Conservation (phyloP, 495 filamentous ascomycete species). For the Neurospora sp. region DNA sequence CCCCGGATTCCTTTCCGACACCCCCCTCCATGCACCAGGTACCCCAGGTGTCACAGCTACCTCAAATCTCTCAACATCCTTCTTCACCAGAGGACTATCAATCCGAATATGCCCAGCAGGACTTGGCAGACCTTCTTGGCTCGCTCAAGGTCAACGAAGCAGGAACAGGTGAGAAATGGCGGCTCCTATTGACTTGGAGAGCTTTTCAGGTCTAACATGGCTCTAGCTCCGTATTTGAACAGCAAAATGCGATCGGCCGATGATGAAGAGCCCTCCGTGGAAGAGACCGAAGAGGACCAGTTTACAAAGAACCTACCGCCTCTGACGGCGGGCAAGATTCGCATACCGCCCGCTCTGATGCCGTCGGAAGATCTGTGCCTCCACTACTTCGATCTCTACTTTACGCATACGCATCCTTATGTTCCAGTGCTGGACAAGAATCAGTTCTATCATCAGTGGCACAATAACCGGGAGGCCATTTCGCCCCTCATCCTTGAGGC, state of each 20-base stretch:
- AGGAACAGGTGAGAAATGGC: slow-evolving; percentile 64
- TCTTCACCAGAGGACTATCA: slow-evolving; percentile 43
- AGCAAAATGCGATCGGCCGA: slow-evolving; percentile 49
- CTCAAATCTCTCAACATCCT: slow-evolving; percentile 23
- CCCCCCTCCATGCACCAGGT: slow-evolving; percentile 37
- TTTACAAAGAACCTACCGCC: slow-evolving; percentile 44
- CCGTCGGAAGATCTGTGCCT: slow-evolving; percentile 74
- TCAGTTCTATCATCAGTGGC: slow-evolving; percentile 88
- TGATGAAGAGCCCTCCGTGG: slow-evolving; percentile 67
- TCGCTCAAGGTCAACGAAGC: slow-evolving; percentile 80
- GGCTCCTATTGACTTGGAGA: not conserved
- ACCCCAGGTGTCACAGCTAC: not conserved
- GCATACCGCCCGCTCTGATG: slow-evolving; percentile 92
- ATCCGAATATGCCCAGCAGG: slow-evolving; percentile 59
- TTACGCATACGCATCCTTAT: slow-evolving; percentile 87
- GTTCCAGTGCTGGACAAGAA: slow-evolving; percentile 84
- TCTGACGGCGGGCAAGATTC: slow-evolving; percentile 57
- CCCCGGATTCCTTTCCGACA: slow-evolving; percentile 41
- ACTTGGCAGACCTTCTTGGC: slow-evolving; percentile 72
- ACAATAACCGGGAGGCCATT: slow-evolving; percentile 70
- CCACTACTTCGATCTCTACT: slow-evolving; percentile 88
- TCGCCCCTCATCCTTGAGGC: slow-evolving; percentile 89
- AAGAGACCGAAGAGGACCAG: slow-evolving; percentile 57
- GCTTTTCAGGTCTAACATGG: slow-evolving; percentile 5
- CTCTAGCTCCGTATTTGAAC: slow-evolving; percentile 73